phyloP scores from a whole-genome alignment of 306 rosid genomes.

The cucumber (Cucumis sativus) region DNA sequence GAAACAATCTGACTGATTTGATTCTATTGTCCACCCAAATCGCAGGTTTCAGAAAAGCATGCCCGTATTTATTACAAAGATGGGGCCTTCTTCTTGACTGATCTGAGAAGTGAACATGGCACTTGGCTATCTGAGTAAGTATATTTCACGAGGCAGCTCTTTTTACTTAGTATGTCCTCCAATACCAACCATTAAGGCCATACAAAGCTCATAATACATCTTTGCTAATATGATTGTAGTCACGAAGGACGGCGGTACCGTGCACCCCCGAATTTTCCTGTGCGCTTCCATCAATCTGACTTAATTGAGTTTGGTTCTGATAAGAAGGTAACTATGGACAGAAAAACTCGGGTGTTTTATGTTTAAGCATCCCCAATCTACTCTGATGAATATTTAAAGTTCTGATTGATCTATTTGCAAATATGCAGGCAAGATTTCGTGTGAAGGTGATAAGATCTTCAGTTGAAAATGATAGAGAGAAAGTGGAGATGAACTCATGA shows the following conservation, averaged over 20 bases:
- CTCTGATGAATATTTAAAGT: not conserved
- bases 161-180: not conserved
- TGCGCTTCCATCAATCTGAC: conserved; percentile 57
- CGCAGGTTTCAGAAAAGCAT: conserved; percentile 62
- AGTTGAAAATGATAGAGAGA: conserved; percentile 16
- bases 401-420: not conserved
- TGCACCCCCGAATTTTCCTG: conserved; percentile 42
- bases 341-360: not conserved
- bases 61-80: conserved; percentile 57
- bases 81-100: conserved; percentile 72
- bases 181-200: not conserved
- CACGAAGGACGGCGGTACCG: conserved; percentile 53
- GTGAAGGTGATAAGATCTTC: conserved; percentile 55
- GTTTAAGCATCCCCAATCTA: not conserved
- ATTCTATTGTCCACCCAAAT: not conserved
- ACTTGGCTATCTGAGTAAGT: conserved; percentile 88
- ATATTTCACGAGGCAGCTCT: too few relatives aligned
- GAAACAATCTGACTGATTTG: conserved; percentile 4
- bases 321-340: conserved; percentile 36
- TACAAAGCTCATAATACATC: not conserved
- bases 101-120: conserved; percentile 59
- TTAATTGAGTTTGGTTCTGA: conserved; percentile 66
- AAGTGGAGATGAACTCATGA: conserved; percentile 24
- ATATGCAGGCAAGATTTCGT: conserved; percentile 47
- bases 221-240: conserved; percentile 26